Conservation (phyloP, 257 asterid species). For the Jasminum sambac region DNA sequence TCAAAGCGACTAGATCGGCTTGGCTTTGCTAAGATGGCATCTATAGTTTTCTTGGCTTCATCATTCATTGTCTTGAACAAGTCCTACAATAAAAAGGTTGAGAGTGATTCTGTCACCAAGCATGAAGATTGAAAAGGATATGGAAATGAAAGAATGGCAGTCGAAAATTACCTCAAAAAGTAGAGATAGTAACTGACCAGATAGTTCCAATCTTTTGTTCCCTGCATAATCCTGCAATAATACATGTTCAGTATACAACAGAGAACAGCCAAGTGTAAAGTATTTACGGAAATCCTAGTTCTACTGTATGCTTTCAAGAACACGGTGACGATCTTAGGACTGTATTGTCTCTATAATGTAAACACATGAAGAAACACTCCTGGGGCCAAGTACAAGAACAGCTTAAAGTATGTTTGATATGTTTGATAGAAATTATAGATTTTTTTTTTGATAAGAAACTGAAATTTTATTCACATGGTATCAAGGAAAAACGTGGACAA, state of each 20-base stretch:
- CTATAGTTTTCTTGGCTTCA: conserved; percentile 44
- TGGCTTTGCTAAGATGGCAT: conserved; percentile 38
- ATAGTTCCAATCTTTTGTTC: conserved; percentile 90
- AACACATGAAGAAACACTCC: background rate
- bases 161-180: conserved; percentile 78
- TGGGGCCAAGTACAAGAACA: background rate
- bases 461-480: no score
- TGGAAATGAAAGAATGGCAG: conserved; percentile 8
- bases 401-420: conserved; percentile 6
- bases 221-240: conserved; percentile 82
- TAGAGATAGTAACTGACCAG: conserved; percentile 82
- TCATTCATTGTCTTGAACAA: conserved; percentile 89
- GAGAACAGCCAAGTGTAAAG: conserved; percentile 17
- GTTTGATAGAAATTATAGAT: no score
- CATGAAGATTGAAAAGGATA: conserved; percentile 14
- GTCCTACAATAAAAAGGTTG: conserved; percentile 51
- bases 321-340: conserved; percentile 1
- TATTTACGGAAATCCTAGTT: conserved; percentile 8
- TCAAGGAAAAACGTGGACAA: no score
- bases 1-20: conserved; percentile 57
- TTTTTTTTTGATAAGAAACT: no score
- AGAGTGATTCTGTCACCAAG: conserved; percentile 11
- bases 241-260: conserved; percentile 12
- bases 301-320: conserved; percentile 12
- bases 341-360: conserved; percentile 7